Evolutionary conservation across 306 rosid genomes (phyloP), one percentile per base, ranked within the genome.

Genomic region (Lablab purpureus): DNA sequence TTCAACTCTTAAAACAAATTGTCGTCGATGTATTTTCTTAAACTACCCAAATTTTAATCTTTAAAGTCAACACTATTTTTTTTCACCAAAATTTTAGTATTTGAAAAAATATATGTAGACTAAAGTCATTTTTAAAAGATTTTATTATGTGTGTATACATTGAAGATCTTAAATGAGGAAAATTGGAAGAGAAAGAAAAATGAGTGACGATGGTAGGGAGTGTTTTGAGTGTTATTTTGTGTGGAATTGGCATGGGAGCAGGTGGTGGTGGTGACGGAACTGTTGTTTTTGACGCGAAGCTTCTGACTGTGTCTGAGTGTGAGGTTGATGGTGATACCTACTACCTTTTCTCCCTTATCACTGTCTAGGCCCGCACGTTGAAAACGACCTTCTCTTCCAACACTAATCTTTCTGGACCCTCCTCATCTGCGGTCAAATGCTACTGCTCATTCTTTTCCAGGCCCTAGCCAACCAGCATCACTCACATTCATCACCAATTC

Each of bases 231-330:
- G 25, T 13, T 9, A 74, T 28, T 4, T 10, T 50, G 0, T 0
- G 17, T 40, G 0, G n/a, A 58, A 77, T 80, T 80, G 51, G 56
- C 3, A 7, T 3, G 19, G 87, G 89, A 9, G 87, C 2, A 4
- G 89, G 87, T 23, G 86, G 87, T 23, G 86, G 87, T 5, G 90
- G 77, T 45, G 78, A 10, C 17, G 6, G 30, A 58, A 32, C 0
- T 30, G 54, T 50, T 28, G 51, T 12, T 23, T 59, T 59, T 59
- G 18, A 59, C 37, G 10, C n/a, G 25, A 58, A 58, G 37, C 37
- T 58, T 13, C 37, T 58, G 19, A 10, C 66, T 13, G 5, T 59
- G 8, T 12, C 10, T 27, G 19, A 59, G 14, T 22, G 13, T 52
- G 11, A 52, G 3, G 60, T n/a, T 21, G 28, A 54, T 40, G 45